Evolutionary conservation across 1,139 yeast genomes (phyloP), one percentile per base, ranked within the genome.

Genomic region (Debaryomyces nepalensis): DNA sequence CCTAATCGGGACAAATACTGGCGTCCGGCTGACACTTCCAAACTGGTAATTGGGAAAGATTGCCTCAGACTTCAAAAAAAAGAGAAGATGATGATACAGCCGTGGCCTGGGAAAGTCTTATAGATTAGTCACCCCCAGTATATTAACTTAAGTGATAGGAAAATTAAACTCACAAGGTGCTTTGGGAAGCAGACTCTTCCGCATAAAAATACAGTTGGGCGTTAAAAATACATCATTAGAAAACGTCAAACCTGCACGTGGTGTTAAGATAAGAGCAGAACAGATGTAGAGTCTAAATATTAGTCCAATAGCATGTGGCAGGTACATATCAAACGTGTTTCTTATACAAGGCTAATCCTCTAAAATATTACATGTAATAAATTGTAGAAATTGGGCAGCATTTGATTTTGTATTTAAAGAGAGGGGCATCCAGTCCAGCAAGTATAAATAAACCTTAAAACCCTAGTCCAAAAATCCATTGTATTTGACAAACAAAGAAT

Each of bases 191-290:
- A n/a, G n/a, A n/a, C n/a, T n/a, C n/a, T n/a, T n/a, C n/a, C n/a
- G n/a, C n/a, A n/a, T n/a, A n/a, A n/a, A n/a, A n/a, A n/a, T n/a
- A n/a, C n/a, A 32, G 21, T 11, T 14, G 4, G 12, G n/a, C 20
- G n/a, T 15, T 29, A 14, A 16, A 14, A 29, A 14, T 29, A 29
- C 5, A 20, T 20, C 22, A 20, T 5, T 24, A 11, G 18, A 9
- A 16, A 27, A 15, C 31, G 31, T 6, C 31, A 27, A 9, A 14
- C 5, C 20, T 29, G 32, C 32, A 29, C 32, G 32, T 29, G 32
- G 32, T 29, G 32, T 16, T 29, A 16, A 26, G 29, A 29, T 29
- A 29, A 16, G 32, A 11, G 8, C 32, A 29, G n/a, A n/a, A n/a
- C n/a, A n/a, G n/a, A n/a, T n/a, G n/a, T n/a, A n/a, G n/a, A n/a